Base-by-base conservation (phyloP, 2,329 filamentous ascomycete species). In the Talaromyces albobiverticillius region DNA sequence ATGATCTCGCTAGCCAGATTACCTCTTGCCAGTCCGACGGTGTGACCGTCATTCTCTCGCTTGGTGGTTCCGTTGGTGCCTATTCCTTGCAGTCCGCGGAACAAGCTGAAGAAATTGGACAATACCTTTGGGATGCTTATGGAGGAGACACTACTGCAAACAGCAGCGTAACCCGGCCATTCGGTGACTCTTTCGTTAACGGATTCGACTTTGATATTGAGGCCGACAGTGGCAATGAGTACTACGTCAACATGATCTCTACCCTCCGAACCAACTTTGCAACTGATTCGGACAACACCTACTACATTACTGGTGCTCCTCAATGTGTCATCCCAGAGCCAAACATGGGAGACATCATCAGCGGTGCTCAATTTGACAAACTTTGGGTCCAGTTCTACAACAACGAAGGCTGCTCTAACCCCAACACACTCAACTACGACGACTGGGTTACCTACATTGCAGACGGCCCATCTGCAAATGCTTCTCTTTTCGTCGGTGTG, bases 361-460 rank as follows among this genome's bases (percentile, higher is more conserved):
- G 55, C 11, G 67, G 68, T 26, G 68, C 77, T 8, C 57, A 58
- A 5, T 80, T 82, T 59, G 80, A 82, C 61, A 81, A 79, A 59
- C 60, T 82, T 55, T 82, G 78, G 67, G 71, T 80, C 23, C 80
- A 82, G 57, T 82, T 80, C 65, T 83, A 82, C 67, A 82, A 82
- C 68, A 82, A 76, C 1, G 58, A 64, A 8, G 42, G 59, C 2
- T 83, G 81, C 67, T 80, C 78, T 51, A 78, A 80, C 22, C 66
- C 56, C 14, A 60, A 57, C 13, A 54, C 60, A 3, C 79, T 80
- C 62, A 78, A 76, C 52, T 79, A 75, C 57, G 69, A 74, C 32
- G 63, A 64, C 4, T 83, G 80, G 77, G 68, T 72, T 1, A 31
- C 61, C 10, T 63, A 67, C 46, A 69, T 78, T 29, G 58, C 67